Base-by-base conservation (phyloP, 345 rosid genomes). In the Euphorbia tirucalli region DNA sequence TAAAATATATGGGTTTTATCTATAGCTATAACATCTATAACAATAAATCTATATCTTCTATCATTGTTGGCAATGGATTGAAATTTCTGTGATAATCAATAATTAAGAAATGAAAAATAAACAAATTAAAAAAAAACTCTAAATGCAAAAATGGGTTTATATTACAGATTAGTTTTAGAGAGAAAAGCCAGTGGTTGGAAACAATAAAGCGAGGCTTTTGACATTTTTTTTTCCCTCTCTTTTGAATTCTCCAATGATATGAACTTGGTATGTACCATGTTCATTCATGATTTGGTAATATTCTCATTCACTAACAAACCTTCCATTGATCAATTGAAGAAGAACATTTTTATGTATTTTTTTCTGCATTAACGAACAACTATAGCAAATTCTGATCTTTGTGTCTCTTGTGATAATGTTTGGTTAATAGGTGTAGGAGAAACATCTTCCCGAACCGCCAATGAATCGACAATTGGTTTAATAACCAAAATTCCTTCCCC, bases 401-500 rank as follows among this genome's bases (percentile, higher is more conserved):
- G 39, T 5, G 44, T 24, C 72, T 41, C 41, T 43, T 10, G 56
- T n/a, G n/a, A n/a, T n/a, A n/a, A n/a, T n/a, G n/a, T n/a, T n/a
- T n/a, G n/a, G n/a, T n/a, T n/a, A n/a, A n/a, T n/a, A n/a, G n/a
- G 10, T 41, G 5, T 41, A 46, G 77, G 65, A 68, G 44, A 52
- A 44, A 28, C 27, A 31, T 87, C 80, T 19, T 70, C 84, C 35
- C 79, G 84, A n/a, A 82, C 89, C 0, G 82, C 84, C 72, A 90
- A 75, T 3, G 90, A 83, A 59, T 90, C 96, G 1, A 70, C 56
- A 0, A 85, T 84, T 1, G 96, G 90, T 68, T 69, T 75, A 61
- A 90, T 86, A n/a, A 90, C 85, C 86, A 90, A 61, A 61, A 90
- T 83, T 7, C 83, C 90, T 77, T 85, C 85, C 41, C 86, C 92